Percentiles rank a stretch among this genome's conserved stretches.
phyloP scores from a whole-genome alignment of 1,284 basidiomycete species.

The Farysia itapuensis region DNA sequence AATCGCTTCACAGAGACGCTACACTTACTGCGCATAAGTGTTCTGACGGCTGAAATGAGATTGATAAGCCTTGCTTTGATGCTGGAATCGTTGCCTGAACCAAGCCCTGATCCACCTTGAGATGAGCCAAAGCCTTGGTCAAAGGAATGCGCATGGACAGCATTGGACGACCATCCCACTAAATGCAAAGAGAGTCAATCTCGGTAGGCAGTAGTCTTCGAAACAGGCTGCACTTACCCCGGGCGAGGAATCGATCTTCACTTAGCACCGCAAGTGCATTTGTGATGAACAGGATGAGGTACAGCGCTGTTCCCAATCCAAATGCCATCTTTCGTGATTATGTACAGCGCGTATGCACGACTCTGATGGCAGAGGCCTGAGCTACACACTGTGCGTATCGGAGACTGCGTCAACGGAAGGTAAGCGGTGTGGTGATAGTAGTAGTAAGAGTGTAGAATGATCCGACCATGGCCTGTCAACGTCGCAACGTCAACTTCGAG shows the following conservation, averaged over 20 bases:
- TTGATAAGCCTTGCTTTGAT: slow-evolving; percentile 85
- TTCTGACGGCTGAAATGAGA: slow-evolving; percentile 88
- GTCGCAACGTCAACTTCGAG: no score
- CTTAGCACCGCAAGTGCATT: slow-evolving; percentile 92
- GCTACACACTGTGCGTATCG: no score
- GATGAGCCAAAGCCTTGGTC: no score
- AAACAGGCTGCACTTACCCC: slow-evolving; percentile 68
- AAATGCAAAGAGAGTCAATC: not conserved
- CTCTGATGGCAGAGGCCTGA: no score
- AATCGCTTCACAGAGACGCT: no score
- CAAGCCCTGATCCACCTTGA: slow-evolving; percentile 39
- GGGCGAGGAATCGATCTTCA: slow-evolving; percentile 89
- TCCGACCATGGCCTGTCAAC: no score
- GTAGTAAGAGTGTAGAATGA: no score
- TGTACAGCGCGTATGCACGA: no score
- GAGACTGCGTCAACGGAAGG: no score
- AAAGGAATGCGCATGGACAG: slow-evolving; percentile 1
- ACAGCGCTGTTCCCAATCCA: slow-evolving; percentile 60
- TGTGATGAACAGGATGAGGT: slow-evolving; percentile 72
- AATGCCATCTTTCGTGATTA: slow-evolving; percentile 28
- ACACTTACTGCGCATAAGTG: slow-evolving; percentile 84
- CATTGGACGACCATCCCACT: slow-evolving; percentile 83
- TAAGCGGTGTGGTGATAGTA: no score
- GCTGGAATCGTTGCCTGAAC: slow-evolving; percentile 57
- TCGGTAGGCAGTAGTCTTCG: not conserved